Evolutionary conservation across 345 rosid species (phyloP), one percentile per base, ranked within the genome.

Genomic region (Kernera saxatilis): DNA sequence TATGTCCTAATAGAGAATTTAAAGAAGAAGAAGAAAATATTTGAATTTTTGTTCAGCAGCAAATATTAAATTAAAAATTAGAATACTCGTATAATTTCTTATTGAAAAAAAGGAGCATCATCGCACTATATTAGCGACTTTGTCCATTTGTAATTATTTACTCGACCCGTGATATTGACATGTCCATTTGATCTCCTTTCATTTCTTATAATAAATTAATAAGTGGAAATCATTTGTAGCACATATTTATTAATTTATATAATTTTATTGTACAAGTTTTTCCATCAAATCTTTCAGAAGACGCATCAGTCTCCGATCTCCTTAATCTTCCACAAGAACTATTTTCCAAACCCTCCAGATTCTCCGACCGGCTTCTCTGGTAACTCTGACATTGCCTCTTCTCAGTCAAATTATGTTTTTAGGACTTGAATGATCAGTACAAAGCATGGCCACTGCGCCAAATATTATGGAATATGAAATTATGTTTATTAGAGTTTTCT

Each of bases 281-380:
- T n/a, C n/a, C n/a, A 11, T 54, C 73, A 37, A 59, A n/a, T 36
- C 11, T 81, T 33, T 76, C 74, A 69, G 23, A 59, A 65, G 45
- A 76, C 5, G 70, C 77, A 55, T 80, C 89, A 0, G 91, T 82
- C 49, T 17, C 80, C 0, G 83, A 67, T 36, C 86, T 78, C 80
- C 79, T 84, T 37, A 87, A 60, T 45, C 33, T 77, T 43, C 44
- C 72, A 67, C 58, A 68, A 23, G 77, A 17, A 52, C 70, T 82
- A 23, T 48, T 76, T 52, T 44, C 41, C 14, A 14, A 17, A 12
- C 8, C 73, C 50, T 59, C 66, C 12, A 76, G 15, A 32, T 78
- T 84, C 65, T 84, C 89, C 1, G 96, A 87, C 68, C 63, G 69
- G 72, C 83, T 81, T 75, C 91, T 76, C 40, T 55, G 57, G 63